phyloP scores from a whole-genome alignment of 805 yeast species.

The Suhomyces sp. region DNA sequence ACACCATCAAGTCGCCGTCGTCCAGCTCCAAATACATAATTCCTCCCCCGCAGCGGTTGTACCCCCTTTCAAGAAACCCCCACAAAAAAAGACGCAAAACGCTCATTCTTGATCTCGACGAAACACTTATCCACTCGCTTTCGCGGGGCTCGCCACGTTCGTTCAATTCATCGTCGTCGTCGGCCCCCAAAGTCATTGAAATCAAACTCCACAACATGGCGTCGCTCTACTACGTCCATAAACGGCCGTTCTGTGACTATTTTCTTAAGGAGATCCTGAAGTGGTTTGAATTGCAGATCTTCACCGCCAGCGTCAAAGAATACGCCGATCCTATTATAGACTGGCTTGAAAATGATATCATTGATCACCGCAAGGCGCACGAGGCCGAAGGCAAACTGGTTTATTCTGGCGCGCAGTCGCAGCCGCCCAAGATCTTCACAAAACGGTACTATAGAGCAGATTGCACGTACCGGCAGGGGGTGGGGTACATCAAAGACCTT shows the following conservation, averaged over 20 bases:
- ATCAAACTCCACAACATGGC: constrained; percentile 67
- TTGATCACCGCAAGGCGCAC: constrained; percentile 16
- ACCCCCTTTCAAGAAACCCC: constrained; percentile 42
- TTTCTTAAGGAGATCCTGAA: constrained; percentile 73
- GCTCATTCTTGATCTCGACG: constrained; percentile 86
- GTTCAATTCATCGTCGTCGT: constrained; percentile 31
- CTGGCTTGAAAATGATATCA: constrained; percentile 70
- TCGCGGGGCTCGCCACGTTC: constrained; percentile 59
- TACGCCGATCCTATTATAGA: constrained; percentile 97
- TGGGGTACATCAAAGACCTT: constrained; percentile 68
- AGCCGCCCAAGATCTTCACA: constrained; percentile 36
- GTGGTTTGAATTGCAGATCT: constrained; percentile 88
- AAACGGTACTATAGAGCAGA: constrained; percentile 73
- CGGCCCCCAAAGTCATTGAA: constrained; percentile 68
- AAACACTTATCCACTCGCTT: constrained; percentile 88
- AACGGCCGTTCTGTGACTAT: constrained; percentile 87
- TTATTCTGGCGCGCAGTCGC: not conserved
- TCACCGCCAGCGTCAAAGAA: constrained; percentile 92
- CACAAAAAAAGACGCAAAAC: constrained; percentile 51
- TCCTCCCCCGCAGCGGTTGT: constrained; percentile 45
- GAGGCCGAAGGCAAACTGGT: constrained; percentile 9
- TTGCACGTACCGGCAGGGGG: constrained; percentile 73
- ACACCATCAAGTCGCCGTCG: constrained; percentile 41
- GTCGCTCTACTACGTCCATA: constrained; percentile 83
- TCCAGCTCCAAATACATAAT: constrained; percentile 40